Conservation (phyloP, 2,329 filamentous ascomycete species). For the Penicillium verrucosum region DNA sequence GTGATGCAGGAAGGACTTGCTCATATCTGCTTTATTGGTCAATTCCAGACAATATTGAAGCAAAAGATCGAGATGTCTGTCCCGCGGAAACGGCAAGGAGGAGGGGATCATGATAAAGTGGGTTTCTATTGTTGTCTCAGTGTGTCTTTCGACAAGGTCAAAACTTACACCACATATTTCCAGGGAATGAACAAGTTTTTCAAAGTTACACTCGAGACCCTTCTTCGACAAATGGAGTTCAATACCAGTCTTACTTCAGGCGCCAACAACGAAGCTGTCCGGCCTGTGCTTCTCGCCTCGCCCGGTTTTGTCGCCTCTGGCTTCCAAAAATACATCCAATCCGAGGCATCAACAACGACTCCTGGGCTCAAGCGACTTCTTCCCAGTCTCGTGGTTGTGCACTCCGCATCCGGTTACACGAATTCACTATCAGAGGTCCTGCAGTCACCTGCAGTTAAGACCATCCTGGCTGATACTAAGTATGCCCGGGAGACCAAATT, state of each 20-base stretch:
- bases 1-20: conserved; percentile 77
- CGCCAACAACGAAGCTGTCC: conserved; percentile 35
- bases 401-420: conserved; percentile 79
- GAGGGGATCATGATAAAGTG: conserved; percentile 50
- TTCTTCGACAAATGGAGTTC: conserved; percentile 77
- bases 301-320: conserved; percentile 82
- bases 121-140: background rate
- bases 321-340: conserved; percentile 72
- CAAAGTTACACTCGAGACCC: conserved; percentile 68
- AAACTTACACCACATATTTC: background rate
- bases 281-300: conserved; percentile 76
- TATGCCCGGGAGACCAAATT: conserved; percentile 78
- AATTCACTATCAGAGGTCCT: conserved; percentile 87
- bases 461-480: conserved; percentile 78
- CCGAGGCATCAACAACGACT: conserved; percentile 59
- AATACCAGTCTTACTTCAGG: conserved; percentile 41
- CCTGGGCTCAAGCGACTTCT: conserved; percentile 65
- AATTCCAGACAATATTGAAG: conserved; percentile 49
- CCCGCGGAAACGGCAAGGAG: conserved; percentile 47
- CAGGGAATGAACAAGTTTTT: conserved; percentile 74
- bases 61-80: conserved; percentile 49
- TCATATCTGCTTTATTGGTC: conserved; percentile 52
- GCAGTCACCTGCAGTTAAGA: conserved; percentile 72
- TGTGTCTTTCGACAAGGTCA: background rate
- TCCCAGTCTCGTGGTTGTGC: conserved; percentile 62